Percentiles rank a stretch among this genome's conserved stretches.
These are phyloP conservation scores for Candida taoyuanica DNA, from an alignment of 805 yeast species.

Conservation along the genomic window DNA sequence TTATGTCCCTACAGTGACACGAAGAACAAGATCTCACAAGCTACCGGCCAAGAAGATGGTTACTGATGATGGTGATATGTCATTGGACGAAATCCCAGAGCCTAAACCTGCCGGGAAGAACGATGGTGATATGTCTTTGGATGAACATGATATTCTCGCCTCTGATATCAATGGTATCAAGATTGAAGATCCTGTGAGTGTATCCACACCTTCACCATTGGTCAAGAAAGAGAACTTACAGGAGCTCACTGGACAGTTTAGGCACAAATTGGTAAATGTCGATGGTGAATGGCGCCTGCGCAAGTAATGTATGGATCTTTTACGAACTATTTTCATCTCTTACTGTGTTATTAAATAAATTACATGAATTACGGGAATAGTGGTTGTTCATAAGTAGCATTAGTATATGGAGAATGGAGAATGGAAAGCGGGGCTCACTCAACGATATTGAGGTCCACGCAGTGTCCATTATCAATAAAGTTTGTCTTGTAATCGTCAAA, in stretches of 20 bases:
- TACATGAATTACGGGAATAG: too few species aligned
- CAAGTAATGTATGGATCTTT: too few species aligned
- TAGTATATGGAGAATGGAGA: not conserved
- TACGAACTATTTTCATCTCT: too few species aligned
- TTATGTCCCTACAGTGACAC: constrained; percentile 7
- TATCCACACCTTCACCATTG: constrained; percentile 9
- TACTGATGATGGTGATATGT: constrained; percentile 15
- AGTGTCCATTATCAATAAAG: constrained; percentile 29
- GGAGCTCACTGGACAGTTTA: constrained; percentile 12
- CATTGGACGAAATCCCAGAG: constrained; percentile 13
- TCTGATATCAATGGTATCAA: constrained; percentile 9
- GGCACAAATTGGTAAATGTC: constrained; percentile 16
- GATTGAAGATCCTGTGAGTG: constrained; percentile 7
- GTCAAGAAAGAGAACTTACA: constrained; percentile 1
- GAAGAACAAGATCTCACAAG: constrained; percentile 18
- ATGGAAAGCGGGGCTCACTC: constrained; percentile 16
- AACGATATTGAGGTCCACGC: constrained; percentile 19
- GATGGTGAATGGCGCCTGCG: constrained; percentile 15
- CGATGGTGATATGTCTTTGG: constrained; percentile 10
- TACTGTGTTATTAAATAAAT: too few species aligned
- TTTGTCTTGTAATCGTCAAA: constrained; percentile 62
- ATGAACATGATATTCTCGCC: constrained; percentile 7
- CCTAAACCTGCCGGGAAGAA: not conserved
- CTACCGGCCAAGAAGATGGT: constrained; percentile 19
- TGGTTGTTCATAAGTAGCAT: too few species aligned